Evolutionary conservation across 345 rosid genomes (phyloP).

Genomic region (Garcia nutans): DNA sequence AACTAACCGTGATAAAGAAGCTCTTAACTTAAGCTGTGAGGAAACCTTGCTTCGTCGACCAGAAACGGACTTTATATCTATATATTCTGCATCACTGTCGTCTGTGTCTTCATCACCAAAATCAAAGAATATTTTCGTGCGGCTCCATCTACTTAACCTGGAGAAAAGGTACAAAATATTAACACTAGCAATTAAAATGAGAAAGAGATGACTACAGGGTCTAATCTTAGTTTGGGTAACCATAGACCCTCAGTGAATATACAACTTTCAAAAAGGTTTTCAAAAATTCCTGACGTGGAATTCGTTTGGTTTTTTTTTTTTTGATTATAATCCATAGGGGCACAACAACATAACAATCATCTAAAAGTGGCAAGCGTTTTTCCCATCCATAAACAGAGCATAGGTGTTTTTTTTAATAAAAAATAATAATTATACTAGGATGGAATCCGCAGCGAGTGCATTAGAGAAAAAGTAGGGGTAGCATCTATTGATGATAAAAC

Average conservation of each 20-base stretch:
- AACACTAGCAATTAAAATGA: neutral
- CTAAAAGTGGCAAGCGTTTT: neutral
- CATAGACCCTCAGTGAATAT: neutral
- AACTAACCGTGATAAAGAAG: conserved; percentile 51
- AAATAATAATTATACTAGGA: too few relatives aligned
- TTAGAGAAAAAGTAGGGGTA: too few relatives aligned
- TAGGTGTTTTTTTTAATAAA: too few relatives aligned
- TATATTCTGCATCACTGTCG: conserved; percentile 53
- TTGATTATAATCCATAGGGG: neutral
- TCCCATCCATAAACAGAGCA: neutral
- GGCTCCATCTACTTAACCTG: conserved; percentile 94
- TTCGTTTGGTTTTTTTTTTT: neutral
- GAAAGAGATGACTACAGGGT: neutral
- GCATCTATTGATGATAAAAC: too few relatives aligned
- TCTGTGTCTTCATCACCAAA: conserved; percentile 57
- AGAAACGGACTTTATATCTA: conserved; percentile 42
- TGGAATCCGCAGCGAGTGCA: too few relatives aligned
- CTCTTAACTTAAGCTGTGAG: conserved; percentile 48
- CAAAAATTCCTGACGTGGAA: neutral
- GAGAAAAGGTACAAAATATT: neutral
- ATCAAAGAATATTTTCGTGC: conserved; percentile 89
- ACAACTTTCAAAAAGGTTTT: neutral
- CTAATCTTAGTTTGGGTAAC: neutral
- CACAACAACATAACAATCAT: neutral
- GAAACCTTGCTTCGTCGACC: conserved; percentile 47